phyloP scores from a whole-genome alignment of 345 rosid species.

The Brassica carinata region DNA sequence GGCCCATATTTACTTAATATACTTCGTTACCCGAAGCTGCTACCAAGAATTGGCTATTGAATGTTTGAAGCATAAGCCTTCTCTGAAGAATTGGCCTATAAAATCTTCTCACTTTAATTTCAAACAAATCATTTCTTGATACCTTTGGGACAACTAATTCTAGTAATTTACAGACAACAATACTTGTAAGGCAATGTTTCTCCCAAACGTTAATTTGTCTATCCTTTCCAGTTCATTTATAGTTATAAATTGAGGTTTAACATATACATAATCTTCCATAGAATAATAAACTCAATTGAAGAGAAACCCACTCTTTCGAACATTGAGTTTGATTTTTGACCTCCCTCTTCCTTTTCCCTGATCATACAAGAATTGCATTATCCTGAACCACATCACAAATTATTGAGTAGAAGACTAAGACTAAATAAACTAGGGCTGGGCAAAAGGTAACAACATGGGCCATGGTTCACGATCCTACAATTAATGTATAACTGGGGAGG shows the following conservation, averaged over 20 bases:
- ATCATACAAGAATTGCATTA: neutral
- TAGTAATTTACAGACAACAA: slow-evolving; percentile 60
- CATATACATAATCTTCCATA: neutral
- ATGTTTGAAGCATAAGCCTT: slow-evolving; percentile 67
- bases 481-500: neutral
- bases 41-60: slow-evolving; percentile 1
- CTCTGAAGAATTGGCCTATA: slow-evolving; percentile 64
- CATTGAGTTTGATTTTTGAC: neutral
- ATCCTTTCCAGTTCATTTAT: neutral
- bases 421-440: too few relatives aligned
- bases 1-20: too few relatives aligned
- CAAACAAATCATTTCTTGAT: slow-evolving; percentile 26
- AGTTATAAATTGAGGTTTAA: neutral
- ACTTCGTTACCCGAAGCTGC: too few relatives aligned
- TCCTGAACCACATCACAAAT: neutral
- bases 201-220: slow-evolving; percentile 36
- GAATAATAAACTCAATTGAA: neutral
- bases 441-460: too few relatives aligned
- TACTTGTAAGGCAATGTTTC: slow-evolving; percentile 57
- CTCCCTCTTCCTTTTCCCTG: neutral
- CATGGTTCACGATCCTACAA: neutral
- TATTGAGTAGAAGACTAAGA: too few relatives aligned
- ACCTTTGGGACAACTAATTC: slow-evolving; percentile 39
- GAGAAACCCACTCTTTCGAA: neutral
- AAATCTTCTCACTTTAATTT: slow-evolving; percentile 54